Evolutionary conservation across 1,284 basidiomycete species (phyloP), one percentile per base, ranked within the genome.

Genomic region (Ceratobasidium sp.): DNA sequence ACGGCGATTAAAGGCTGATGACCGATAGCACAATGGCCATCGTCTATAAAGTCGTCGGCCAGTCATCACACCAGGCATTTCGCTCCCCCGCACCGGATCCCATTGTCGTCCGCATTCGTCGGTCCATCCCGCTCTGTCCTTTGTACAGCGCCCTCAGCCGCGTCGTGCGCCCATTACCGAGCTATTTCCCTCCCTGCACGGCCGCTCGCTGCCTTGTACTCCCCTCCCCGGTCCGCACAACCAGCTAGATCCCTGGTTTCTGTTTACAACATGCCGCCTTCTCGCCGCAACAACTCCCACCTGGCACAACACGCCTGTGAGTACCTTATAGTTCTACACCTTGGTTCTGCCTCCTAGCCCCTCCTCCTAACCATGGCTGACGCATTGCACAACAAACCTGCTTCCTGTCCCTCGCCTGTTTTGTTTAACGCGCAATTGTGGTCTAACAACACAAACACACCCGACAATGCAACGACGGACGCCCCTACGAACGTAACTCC

Each of bases 181-280:
- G 9, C 54, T 57, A 57, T 57, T 57, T 36, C 53, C n/a, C 53
- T 56, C 24, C 24, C 53, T 24, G 53, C 24, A 15, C 48, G 31
- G 50, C 48, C 48, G 27, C 47, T 29, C 29, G 36, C 47, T 50
- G 31, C 64, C 47, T 66, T 22, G 31, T 53, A 50, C 48, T 36
- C 33, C n/a, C 64, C 33, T n/a, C 31, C 29, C 64, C 64, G 29
- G 60, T n/a, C 48, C 47, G 63, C 63, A 56, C 22, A 24, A 24
- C 24, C 50, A 19, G 41, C 60, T 29, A 31, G 45, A 15, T 36
- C 48, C 47, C 48, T 47, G 24, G 63, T 65, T 66, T 29, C 51
- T 66, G 50, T 66, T 69, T 57, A 17, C 67, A 24, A 17, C 44
- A 71, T 71, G 67, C 67, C 67, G 54, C 67, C 67, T 71, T 71